A percentile compares a stretch with the other conserved stretches of the same genome.
Conservation (phyloP, 192 early-diverging fungal species). For the Entrophospora sp. region DNA sequence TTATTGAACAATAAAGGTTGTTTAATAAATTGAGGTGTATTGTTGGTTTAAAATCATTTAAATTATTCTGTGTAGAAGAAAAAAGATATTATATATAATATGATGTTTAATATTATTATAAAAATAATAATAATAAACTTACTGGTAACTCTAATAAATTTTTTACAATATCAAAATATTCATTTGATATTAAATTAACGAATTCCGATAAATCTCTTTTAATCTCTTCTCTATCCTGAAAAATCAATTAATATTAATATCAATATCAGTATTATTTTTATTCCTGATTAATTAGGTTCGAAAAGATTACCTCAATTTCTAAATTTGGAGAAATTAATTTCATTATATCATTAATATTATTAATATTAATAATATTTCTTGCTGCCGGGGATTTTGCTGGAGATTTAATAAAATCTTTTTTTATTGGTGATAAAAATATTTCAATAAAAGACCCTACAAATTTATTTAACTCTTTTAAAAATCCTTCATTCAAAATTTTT, state of each 20-base stretch:
- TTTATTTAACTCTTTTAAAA: constrained; percentile 34
- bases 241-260: not conserved
- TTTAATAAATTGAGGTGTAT: constrained; percentile 5
- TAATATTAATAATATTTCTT: not conserved
- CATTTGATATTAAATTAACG: constrained; percentile 29
- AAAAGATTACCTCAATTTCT: not conserved
- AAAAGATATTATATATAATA: no score
- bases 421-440: constrained; percentile 30
- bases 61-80: no score
- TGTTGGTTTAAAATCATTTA: not conserved
- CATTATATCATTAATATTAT: no score
- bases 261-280: no score
- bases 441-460: constrained; percentile 40
- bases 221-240: constrained; percentile 24
- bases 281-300: no score
- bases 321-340: not conserved
- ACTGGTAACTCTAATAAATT: constrained; percentile 42
- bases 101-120: constrained; percentile 3
- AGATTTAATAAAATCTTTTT: not conserved
- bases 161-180: constrained; percentile 36
- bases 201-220: constrained; percentile 27
- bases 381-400: not conserved
- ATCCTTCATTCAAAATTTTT: constrained; percentile 30
- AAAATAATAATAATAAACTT: constrained; percentile 1
- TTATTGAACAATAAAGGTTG: not conserved